Evolutionary conservation across 768 basidiomycete genomes (phyloP), one percentile per base, ranked within the genome.

Genomic region (Auriscalpium vulgare): DNA sequence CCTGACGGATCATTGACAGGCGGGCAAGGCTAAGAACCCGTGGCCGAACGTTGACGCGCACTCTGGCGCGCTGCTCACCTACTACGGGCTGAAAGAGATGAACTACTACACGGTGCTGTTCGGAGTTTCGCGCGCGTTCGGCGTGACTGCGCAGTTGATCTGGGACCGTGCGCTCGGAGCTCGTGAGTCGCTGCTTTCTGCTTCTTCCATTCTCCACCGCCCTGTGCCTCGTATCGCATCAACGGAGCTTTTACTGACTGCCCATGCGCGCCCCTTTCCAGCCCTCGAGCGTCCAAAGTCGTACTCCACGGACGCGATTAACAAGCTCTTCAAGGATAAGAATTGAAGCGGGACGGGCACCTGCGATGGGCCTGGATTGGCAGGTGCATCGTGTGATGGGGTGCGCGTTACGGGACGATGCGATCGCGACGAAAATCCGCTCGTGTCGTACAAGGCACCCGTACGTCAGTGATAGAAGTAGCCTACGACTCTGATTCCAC

Each of bases 1-100:
- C 49, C 13, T 45, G 17, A 50, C 40, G 51, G 16, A 47, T 7
- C 17, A 11, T 38, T 1, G 62, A 59, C 61, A 88, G 86, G 89
- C 90, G 63, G 90, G 90, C 63, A 92, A 92, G 72, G 90, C 89
- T 16, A 92, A 91, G 81, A 92, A 92, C 76, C 90, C 90, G 2
- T 92, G 88, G 88, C 95, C 95, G 47, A 98, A 97, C 70, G 95
- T 98, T 55, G 95, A 97, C 70, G 92, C 95, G 50, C 94, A 95
- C 77, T 97, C 95, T 14, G 93, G 91, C 72, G 90, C 83, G 53
- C 82, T 95, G 47, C 74, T 95, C 19, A 87, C 87, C 34, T 76
- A 94, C 73, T 94, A 93, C 66, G 91, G 91, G 50, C 75, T 95
- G 54, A 82, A 79, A 60, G 84, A 95, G 72, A 93, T 95, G 87